Base-by-base conservation (phyloP, 2,329 filamentous ascomycete species). In the Cordyceps cicadae region DNA sequence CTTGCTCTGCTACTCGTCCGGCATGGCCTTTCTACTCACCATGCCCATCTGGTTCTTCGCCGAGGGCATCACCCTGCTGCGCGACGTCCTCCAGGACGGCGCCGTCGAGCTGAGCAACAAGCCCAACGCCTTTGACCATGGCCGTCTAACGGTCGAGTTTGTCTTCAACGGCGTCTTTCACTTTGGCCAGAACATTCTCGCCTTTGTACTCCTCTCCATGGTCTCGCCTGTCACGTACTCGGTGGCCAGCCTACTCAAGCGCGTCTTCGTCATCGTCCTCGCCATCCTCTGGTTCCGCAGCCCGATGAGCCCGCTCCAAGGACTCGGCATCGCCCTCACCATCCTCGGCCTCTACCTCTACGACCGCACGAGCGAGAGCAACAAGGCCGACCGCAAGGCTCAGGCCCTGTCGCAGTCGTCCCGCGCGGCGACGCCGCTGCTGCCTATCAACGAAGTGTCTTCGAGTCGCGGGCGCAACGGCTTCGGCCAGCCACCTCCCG, bases 151-250 rank as follows among this genome's bases (percentile, higher is more conserved):
- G 0, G 69, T 95, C n/a, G 94, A 99, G 70, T 97, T 96, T 71
- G 72, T 97, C 56, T 97, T 99, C 81, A 99, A 99, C 72, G 94
- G 94, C 60, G 87, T 91, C 4, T 97, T 96, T 71, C 94, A 99
- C 74, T 99, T 97, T 73, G 90, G 86, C 17, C 94, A 99, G 70
- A 97, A 96, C 70, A 95, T 99, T 58, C 82, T 99, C 59, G 94
- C 94, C 0, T 99, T 99, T 70, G 80, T 96, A 24, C 81, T 99
- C 6, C 79, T 99, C 7, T 96, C 92, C 59, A 89, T 96, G 78
- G 89, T 97, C 14, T 96, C 92, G 0, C 94, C 94, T 0, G 94
- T 99, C 43, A 97, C 94, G 0, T 99, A 99, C 77, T 96, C 91
- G 0, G 93, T 99, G 43, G 94, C 94, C 41, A 95, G 89, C 61